phyloP scores from a whole-genome alignment of 1,284 basidiomycete species.

The Wallemia ichthyophaga region DNA sequence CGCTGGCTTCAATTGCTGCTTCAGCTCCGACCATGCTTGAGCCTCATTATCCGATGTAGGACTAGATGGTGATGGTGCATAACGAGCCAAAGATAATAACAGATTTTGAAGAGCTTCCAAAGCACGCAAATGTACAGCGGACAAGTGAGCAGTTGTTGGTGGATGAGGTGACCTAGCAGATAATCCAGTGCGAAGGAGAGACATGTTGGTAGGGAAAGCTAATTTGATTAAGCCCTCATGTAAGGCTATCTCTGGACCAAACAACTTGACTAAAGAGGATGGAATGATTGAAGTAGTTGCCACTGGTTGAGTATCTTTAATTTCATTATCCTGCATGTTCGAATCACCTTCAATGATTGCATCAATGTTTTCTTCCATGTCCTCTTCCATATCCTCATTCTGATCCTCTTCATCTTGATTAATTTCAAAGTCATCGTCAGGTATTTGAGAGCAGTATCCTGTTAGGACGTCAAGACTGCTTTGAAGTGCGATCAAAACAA shows the following conservation, averaged over 20 bases:
- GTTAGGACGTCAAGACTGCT: constrained; percentile 60
- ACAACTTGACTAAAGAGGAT: background rate
- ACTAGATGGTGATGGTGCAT: constrained; percentile 22
- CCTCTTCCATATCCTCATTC: constrained; percentile 15
- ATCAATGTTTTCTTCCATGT: constrained; percentile 9
- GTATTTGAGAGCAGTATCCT: constrained; percentile 57
- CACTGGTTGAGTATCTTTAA: background rate
- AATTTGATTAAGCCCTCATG: background rate
- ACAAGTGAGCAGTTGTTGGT: constrained; percentile 50
- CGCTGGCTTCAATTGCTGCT: background rate
- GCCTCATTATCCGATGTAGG: constrained; percentile 5
- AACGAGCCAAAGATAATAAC: constrained; percentile 29
- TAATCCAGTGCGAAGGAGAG: background rate
- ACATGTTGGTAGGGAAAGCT: background rate
- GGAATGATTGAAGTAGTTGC: background rate
- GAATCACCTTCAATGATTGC: constrained; percentile 1
- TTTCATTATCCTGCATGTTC: background rate
- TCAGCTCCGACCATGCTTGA: background rate
- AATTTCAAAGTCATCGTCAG: constrained; percentile 9
- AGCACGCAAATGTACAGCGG: constrained; percentile 48
- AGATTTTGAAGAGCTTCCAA: constrained; percentile 75
- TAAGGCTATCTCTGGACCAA: background rate
- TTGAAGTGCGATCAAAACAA: constrained; percentile 36
- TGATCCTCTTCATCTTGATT: constrained; percentile 14
- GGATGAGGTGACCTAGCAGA: constrained; percentile 31